A percentile compares a stretch with the other conserved stretches of the same genome.
These are phyloP conservation scores for Phytophthora pinifolia DNA, from an alignment of 352 stramenopile species.

Conservation along the genomic window DNA sequence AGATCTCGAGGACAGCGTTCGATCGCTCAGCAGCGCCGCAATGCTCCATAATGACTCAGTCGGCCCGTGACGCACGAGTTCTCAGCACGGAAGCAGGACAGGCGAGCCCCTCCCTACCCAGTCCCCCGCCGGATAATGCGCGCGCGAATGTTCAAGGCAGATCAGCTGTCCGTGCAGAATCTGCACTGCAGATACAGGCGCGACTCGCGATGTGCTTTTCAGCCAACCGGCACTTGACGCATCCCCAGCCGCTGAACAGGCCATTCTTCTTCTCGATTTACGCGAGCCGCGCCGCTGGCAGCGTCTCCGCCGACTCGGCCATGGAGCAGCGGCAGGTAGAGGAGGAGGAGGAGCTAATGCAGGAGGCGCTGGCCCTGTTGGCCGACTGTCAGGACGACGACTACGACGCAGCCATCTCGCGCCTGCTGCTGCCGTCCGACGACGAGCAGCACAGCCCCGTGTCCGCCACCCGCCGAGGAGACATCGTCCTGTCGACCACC, in stretches of 20 bases:
- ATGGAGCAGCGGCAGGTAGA: constrained; percentile 36
- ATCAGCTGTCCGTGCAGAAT: constrained; percentile 8
- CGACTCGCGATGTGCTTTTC: constrained; percentile 12
- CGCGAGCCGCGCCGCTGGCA: constrained; percentile 23
- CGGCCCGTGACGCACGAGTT: constrained; percentile 5
- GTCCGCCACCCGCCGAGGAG: constrained; percentile 14
- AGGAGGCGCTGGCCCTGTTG: constrained; percentile 45
- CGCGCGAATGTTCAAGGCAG: constrained; percentile 15
- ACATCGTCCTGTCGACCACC: constrained; percentile 12
- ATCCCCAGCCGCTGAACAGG: constrained; percentile 7
- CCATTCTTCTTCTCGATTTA: constrained; percentile 23
- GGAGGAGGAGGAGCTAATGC: constrained; percentile 40
- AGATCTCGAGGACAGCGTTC: too few relatives aligned
- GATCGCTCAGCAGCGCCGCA: constrained; percentile 22
- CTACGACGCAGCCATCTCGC: constrained; percentile 36
- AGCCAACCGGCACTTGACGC: constrained; percentile 24
- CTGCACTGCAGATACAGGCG: too few relatives aligned
- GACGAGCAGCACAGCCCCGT: constrained; percentile 29
- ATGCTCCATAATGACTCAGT: constrained; percentile 5
- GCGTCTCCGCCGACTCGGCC: constrained; percentile 10
- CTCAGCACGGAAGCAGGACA: too few relatives aligned
- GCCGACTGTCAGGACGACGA: constrained; percentile 35
- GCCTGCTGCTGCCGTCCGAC: constrained; percentile 35
- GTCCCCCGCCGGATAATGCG: not conserved
- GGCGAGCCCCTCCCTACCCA: too few relatives aligned